Percentiles rank a stretch among this genome's conserved stretches.
These are phyloP conservation scores for Termitomyces sp. DNA, from an alignment of 768 basidiomycete species.

Conservation along the genomic window DNA sequence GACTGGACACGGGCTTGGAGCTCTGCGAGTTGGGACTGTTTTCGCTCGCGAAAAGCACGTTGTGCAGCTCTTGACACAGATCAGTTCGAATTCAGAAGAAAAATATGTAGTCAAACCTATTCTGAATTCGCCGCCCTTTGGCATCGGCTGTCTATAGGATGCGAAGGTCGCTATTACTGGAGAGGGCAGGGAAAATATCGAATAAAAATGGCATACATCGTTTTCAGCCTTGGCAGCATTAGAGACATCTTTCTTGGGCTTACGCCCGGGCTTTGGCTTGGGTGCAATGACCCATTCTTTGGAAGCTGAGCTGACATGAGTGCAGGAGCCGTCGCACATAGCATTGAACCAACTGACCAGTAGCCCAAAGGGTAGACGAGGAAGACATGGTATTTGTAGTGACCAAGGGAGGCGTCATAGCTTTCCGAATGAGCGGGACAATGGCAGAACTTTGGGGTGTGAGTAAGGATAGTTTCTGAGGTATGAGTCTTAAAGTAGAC, in stretches of 20 bases:
- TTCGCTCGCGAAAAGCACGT: constrained; percentile 85
- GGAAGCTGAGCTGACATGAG: constrained; percentile 48
- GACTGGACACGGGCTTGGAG: constrained; percentile 80
- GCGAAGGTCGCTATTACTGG: constrained; percentile 4
- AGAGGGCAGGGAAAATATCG: background rate
- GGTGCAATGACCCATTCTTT: constrained; percentile 88
- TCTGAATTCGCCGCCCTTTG: constrained; percentile 71
- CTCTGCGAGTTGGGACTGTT: constrained; percentile 83
- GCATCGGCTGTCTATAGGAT: constrained; percentile 33
- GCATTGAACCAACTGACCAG: constrained; percentile 38
- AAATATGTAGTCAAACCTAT: constrained; percentile 39
- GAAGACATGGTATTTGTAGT: constrained; percentile 23
- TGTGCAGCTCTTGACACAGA: constrained; percentile 63
- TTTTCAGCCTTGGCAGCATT: constrained; percentile 28
- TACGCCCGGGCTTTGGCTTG: constrained; percentile 82
- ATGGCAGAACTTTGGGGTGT: constrained; percentile 11
- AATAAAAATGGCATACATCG: constrained; percentile 36
- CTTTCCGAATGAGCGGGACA: background rate
- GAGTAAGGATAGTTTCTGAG: constrained; percentile 18
- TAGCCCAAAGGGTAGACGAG: constrained; percentile 68
- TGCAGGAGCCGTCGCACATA: background rate
- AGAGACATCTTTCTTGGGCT: constrained; percentile 69
- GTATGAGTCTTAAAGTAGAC: constrained; percentile 8
- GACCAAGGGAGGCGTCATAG: constrained; percentile 6
- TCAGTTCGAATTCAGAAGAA: constrained; percentile 1